Conservation (phyloP, 768 basidiomycete species). For the Paxillus involutus region DNA sequence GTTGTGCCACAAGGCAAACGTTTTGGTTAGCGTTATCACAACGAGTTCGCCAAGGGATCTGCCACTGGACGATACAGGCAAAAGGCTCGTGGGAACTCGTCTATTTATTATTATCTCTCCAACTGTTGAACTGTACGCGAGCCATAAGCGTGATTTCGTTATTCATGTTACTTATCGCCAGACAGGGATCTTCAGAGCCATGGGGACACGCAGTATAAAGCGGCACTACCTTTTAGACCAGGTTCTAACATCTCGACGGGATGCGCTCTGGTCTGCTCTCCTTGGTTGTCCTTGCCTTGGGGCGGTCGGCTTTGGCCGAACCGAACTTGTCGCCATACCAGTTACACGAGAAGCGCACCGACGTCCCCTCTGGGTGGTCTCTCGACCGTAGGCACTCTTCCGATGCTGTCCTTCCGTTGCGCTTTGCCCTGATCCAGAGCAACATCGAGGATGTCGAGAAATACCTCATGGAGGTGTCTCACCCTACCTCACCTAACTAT, state of each 20-base stretch:
- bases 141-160: too few species aligned
- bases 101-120: too few species aligned
- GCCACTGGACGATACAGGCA: too few species aligned
- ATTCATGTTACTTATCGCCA: too few species aligned
- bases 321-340: slow-evolving; percentile 41
- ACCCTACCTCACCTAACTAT: slow-evolving; percentile 37
- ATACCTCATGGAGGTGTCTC: slow-evolving; percentile 35
- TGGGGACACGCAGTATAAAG: too few species aligned
- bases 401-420: slow-evolving; percentile 33
- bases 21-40: too few species aligned
- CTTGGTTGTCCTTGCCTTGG: not conserved
- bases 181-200: too few species aligned
- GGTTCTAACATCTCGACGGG: not conserved
- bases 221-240: too few species aligned
- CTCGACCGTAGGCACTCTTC: slow-evolving; percentile 25
- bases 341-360: slow-evolving; percentile 37
- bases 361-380: slow-evolving; percentile 35
- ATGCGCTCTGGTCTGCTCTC: not conserved
- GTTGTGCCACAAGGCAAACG: too few species aligned
- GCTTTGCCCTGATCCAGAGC: slow-evolving; percentile 38
- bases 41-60: too few species aligned
- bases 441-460: slow-evolving; percentile 38
- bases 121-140: too few species aligned
- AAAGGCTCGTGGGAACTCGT: too few species aligned
- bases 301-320: not conserved